Percentiles rank a stretch among this genome's conserved stretches.
Conservation (phyloP, 2,329 filamentous ascomycete genomes). For the Paecilomyces sp. region DNA sequence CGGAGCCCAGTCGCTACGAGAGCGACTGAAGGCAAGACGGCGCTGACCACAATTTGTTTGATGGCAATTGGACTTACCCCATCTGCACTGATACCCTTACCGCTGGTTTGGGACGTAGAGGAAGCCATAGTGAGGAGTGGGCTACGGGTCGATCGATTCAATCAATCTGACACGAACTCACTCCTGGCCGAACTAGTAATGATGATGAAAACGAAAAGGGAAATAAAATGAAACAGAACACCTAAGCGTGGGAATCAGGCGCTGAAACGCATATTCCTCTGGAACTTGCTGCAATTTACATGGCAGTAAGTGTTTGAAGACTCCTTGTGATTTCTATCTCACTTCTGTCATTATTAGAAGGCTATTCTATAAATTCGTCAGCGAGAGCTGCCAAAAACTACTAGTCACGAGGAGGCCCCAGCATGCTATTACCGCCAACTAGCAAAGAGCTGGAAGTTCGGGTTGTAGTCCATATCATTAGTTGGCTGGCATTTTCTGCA, state of each 20-base stretch:
- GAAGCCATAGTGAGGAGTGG: background rate
- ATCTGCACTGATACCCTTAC: background rate
- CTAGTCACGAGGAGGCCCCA: background rate
- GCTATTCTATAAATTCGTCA: background rate
- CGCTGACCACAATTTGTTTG: background rate
- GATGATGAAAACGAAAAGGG: no score
- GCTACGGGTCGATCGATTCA: background rate
- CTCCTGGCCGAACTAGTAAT: background rate
- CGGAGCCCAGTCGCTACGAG: conserved; percentile 1
- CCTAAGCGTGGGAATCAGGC: background rate
- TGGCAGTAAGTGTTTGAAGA: background rate
- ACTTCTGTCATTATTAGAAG: background rate
- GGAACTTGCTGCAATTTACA: background rate
- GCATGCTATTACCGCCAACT: background rate
- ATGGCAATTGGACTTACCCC: background rate
- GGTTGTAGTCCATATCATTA: background rate
- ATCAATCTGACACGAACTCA: background rate
- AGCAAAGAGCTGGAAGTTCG: background rate
- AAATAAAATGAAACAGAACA: background rate
- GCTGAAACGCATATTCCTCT: background rate
- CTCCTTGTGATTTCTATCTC: background rate
- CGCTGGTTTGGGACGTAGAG: background rate
- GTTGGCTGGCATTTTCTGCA: background rate
- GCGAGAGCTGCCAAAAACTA: background rate
- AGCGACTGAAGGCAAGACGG: background rate